phyloP scores from a whole-genome alignment of 2,329 filamentous ascomycete genomes.

The Trichoderma simmonsii region DNA sequence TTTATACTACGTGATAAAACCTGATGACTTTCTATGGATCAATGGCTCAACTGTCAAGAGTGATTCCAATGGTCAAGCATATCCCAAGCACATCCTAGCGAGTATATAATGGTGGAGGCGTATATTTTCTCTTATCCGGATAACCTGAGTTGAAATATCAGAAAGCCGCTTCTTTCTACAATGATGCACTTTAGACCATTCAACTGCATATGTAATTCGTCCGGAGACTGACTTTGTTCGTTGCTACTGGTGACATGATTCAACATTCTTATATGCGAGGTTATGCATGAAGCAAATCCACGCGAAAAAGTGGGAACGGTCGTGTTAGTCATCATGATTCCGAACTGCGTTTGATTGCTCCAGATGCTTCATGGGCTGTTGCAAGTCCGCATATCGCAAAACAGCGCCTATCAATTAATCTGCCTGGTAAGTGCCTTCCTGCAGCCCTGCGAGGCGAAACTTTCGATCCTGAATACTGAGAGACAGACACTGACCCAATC shows the following conservation, averaged over 20 bases:
- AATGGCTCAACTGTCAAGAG: neutral
- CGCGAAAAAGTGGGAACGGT: neutral
- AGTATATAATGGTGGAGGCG: neutral
- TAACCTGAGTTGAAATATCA: neutral
- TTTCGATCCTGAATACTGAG: neutral
- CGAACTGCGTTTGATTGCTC: neutral
- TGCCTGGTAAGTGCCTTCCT: neutral
- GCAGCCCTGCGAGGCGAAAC: neutral
- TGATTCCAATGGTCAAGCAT: neutral
- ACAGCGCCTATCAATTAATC: neutral
- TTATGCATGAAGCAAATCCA: neutral
- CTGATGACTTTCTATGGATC: neutral
- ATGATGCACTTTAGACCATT: neutral
- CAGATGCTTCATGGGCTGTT: neutral
- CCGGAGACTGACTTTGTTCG: neutral
- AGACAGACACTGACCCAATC: neutral
- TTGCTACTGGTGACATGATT: neutral
- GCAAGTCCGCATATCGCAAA: conserved; percentile 5
- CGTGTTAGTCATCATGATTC: neutral
- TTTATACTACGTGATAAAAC: neutral
- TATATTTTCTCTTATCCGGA: neutral
- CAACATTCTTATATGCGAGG: neutral
- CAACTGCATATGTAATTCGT: neutral
- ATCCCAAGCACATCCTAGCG: neutral
- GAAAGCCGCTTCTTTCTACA: neutral